These are phyloP conservation scores for Paragyromitra xinjiangensis DNA, from an alignment of 495 filamentous ascomycete genomes.

Conservation along the genomic window DNA sequence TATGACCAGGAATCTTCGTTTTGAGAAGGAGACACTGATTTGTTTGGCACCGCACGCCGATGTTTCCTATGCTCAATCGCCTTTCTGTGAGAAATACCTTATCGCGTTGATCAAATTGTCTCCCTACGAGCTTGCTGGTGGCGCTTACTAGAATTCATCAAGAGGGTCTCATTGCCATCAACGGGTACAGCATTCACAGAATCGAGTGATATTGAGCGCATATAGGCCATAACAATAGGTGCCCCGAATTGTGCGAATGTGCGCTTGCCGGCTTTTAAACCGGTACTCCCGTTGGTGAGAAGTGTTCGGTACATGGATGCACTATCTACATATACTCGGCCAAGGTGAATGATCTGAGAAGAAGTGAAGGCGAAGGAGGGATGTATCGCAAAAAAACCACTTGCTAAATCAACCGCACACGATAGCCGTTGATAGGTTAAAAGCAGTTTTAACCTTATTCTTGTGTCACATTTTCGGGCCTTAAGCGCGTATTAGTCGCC, in stretches of 20 bases:
- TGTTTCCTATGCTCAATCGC: neutral
- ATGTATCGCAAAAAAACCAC: neutral
- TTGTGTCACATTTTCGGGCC: neutral
- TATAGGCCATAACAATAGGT: neutral
- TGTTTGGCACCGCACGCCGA: constrained; percentile 1
- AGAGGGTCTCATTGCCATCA: neutral
- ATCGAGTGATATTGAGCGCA: constrained; percentile 29
- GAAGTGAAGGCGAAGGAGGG: neutral
- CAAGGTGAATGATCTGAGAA: neutral
- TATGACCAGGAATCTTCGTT: neutral
- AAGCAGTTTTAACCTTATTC: constrained; percentile 13
- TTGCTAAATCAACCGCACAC: neutral
- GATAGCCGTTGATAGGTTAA: constrained; percentile 4
- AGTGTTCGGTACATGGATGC: neutral
- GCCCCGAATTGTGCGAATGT: neutral
- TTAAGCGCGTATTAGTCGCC: constrained; percentile 4
- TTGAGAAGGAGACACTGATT: too few species aligned
- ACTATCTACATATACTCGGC: neutral
- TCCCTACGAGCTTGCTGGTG: too few species aligned
- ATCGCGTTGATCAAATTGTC: neutral
- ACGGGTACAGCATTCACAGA: neutral
- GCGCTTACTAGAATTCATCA: neutral
- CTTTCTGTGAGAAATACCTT: neutral
- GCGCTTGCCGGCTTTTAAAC: neutral
- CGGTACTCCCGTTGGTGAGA: neutral